Percentiles rank a stretch among this genome's conserved stretches.
phyloP scores from a whole-genome alignment of 768 basidiomycete genomes.

The Amyloporia xantha region DNA sequence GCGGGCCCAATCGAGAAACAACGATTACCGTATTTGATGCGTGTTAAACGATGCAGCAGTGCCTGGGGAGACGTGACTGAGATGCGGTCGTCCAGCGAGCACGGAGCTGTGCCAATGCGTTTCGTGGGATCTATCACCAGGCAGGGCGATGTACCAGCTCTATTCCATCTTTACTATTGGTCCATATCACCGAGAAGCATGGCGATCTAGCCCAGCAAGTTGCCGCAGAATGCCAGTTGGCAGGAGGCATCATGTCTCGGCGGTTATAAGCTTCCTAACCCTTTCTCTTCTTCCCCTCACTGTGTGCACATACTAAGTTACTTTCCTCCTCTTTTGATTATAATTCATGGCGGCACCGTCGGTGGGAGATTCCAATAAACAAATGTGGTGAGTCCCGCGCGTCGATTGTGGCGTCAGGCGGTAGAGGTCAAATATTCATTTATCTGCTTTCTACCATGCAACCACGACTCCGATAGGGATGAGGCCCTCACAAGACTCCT shows the following conservation, averaged over 20 bases:
- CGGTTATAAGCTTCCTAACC: slow-evolving; percentile 23
- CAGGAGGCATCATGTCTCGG: slow-evolving; percentile 24
- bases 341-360: slow-evolving; percentile 26
- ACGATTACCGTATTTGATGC: not conserved
- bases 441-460: not conserved
- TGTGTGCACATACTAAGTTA: slow-evolving; percentile 10
- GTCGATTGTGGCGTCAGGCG: not conserved
- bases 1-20: not conserved
- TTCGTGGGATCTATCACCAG: not conserved
- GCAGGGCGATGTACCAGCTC: too few species aligned
- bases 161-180: too few species aligned
- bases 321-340: slow-evolving; percentile 7
- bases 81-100: not conserved
- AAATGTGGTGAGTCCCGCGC: slow-evolving; percentile 50
- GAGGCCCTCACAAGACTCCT: slow-evolving; percentile 56
- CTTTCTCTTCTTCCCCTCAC: slow-evolving; percentile 17
- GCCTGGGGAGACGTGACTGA: not conserved
- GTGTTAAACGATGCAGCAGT: not conserved
- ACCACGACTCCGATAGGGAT: slow-evolving; percentile 38
- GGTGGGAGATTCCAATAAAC: slow-evolving; percentile 52
- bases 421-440: not conserved
- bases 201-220: slow-evolving; percentile 21
- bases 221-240: slow-evolving; percentile 17
- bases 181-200: too few species aligned
- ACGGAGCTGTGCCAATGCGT: not conserved